Percentiles rank a stretch among this genome's conserved stretches.
These are phyloP conservation scores for Ochromonadaceae sp. DNA, from an alignment of 352 stramenopile genomes.

Conservation along the genomic window DNA sequence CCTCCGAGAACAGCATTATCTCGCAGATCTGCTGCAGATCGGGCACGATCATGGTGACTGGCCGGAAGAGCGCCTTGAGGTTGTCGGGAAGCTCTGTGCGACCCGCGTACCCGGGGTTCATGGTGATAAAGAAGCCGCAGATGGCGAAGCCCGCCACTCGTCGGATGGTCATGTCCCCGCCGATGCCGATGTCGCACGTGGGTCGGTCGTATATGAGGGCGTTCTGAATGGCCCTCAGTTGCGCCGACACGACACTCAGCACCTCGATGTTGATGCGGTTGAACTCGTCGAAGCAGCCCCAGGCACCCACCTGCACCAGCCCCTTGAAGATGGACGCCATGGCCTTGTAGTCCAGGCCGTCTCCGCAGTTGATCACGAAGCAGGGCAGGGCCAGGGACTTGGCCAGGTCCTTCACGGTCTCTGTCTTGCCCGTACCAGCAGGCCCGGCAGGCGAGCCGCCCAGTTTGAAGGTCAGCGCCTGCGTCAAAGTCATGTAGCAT, in stretches of 20 bases:
- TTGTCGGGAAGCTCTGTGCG: slow-evolving; percentile 74
- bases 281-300: slow-evolving; percentile 87
- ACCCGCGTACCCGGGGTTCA: slow-evolving; percentile 83
- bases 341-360: slow-evolving; percentile 89
- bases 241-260: slow-evolving; percentile 78
- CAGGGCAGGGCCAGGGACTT: slow-evolving; percentile 82
- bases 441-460: slow-evolving; percentile 70
- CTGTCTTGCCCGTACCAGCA: slow-evolving; percentile 85
- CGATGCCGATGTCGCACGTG: slow-evolving; percentile 69
- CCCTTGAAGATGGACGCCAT: slow-evolving; percentile 90
- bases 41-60: slow-evolving; percentile 85
- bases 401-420: slow-evolving; percentile 75
- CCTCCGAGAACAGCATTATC: slow-evolving; percentile 79
- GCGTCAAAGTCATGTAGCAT: slow-evolving; percentile 87
- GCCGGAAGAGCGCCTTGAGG: slow-evolving; percentile 75
- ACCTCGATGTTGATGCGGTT: slow-evolving; percentile 86
- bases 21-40: slow-evolving; percentile 80
- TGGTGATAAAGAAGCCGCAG: slow-evolving; percentile 89
- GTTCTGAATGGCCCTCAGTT: slow-evolving; percentile 47
- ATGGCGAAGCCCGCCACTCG: slow-evolving; percentile 71
- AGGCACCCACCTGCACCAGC: slow-evolving; percentile 69
- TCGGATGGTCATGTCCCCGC: slow-evolving; percentile 66
- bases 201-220: slow-evolving; percentile 41
- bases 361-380: slow-evolving; percentile 87
- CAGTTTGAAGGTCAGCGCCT: slow-evolving; percentile 73